These are phyloP conservation scores for Alloascoidea africana DNA, from an alignment of 805 yeast genomes.

Conservation along the genomic window DNA sequence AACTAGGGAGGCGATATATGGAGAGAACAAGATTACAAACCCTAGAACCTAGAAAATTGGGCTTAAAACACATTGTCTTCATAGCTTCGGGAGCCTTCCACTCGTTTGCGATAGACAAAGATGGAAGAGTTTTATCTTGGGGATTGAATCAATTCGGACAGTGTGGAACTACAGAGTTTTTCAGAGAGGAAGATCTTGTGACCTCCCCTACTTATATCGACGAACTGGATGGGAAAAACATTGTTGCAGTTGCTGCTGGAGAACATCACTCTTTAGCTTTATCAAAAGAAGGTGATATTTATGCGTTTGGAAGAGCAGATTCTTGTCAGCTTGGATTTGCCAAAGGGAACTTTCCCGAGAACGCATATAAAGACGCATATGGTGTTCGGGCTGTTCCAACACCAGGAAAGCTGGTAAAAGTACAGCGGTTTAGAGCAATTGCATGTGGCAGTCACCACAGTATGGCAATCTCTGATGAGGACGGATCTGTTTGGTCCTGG, in stretches of 20 bases:
- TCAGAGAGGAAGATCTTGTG: background rate
- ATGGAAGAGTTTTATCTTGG: slow-evolving; percentile 69
- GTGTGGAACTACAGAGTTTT: background rate
- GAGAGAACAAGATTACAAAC: slow-evolving; percentile 62
- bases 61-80: slow-evolving; percentile 52
- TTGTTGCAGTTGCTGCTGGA: slow-evolving; percentile 2
- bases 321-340: slow-evolving; percentile 1
- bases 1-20: slow-evolving; percentile 61
- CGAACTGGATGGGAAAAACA: slow-evolving; percentile 2
- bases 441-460: slow-evolving; percentile 1
- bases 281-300: slow-evolving; percentile 1
- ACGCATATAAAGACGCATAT: background rate
- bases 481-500: slow-evolving; percentile 3
- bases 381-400: background rate
- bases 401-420: slow-evolving; percentile 1
- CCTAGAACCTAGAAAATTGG: slow-evolving; percentile 66
- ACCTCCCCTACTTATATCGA: slow-evolving; percentile 2
- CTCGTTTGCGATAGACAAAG: slow-evolving; percentile 56
- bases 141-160: slow-evolving; percentile 31
- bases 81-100: slow-evolving; percentile 77
- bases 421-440: background rate
- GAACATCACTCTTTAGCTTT: slow-evolving; percentile 2
- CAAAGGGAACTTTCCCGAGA: background rate
- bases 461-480: slow-evolving; percentile 1
- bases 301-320: slow-evolving; percentile 1